Percentiles rank a stretch among this genome's conserved stretches.
phyloP scores from a whole-genome alignment of 2,329 filamentous ascomycete genomes.

The Fonsecaea monophora region DNA sequence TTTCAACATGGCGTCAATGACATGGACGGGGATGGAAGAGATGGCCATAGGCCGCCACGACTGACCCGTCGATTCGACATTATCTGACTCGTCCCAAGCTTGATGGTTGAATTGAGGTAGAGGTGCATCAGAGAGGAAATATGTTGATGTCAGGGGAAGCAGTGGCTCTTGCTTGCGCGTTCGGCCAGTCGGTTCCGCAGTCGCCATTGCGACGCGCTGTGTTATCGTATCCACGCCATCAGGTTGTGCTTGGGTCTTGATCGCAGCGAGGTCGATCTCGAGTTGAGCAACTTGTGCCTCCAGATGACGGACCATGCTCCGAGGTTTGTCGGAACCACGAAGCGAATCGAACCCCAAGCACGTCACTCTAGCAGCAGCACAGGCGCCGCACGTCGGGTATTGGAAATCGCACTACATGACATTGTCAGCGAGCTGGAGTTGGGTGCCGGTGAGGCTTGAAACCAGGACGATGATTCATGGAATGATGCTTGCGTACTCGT shows the following conservation, averaged over 20 bases:
- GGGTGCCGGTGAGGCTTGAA: too few relatives aligned
- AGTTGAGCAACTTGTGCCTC: slow-evolving; percentile 42
- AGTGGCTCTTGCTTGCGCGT: slow-evolving; percentile 18
- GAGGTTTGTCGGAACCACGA: slow-evolving; percentile 34
- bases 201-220: slow-evolving; percentile 2
- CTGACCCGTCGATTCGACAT: neutral
- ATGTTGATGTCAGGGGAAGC: slow-evolving; percentile 14
- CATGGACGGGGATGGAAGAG: slow-evolving; percentile 28
- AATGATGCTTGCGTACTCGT: slow-evolving; percentile 14
- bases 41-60: slow-evolving; percentile 7
- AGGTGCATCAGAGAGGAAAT: slow-evolving; percentile 23
- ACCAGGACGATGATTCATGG: too few relatives aligned
- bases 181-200: neutral
- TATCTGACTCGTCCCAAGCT: neutral
- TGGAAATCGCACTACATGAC: slow-evolving; percentile 32
- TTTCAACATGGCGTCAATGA: slow-evolving; percentile 28
- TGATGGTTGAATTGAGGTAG: slow-evolving; percentile 12
- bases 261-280: slow-evolving; percentile 35
- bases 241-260: neutral
- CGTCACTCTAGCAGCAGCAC: slow-evolving; percentile 24
- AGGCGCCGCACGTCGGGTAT: slow-evolving; percentile 40
- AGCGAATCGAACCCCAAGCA: slow-evolving; percentile 40
- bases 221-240: slow-evolving; percentile 10
- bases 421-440: neutral
- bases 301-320: slow-evolving; percentile 41